phyloP scores from a whole-genome alignment of 257 asterid genomes.

The Plantago major region DNA sequence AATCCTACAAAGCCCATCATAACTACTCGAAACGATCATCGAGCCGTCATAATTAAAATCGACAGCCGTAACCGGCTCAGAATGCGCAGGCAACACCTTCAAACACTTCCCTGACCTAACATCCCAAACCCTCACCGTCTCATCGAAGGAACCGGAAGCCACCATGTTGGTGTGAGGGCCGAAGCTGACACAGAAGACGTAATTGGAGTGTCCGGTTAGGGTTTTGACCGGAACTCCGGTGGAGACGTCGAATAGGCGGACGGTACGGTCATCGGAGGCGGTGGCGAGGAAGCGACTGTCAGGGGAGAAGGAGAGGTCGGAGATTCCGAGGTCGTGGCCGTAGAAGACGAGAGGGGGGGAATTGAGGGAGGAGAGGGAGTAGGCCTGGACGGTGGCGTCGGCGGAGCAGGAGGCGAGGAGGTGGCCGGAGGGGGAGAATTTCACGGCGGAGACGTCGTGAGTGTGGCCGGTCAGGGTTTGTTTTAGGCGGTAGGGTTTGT shows the following conservation, averaged over 20 bases:
- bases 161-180: slow-evolving; percentile 83
- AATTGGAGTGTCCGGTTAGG: slow-evolving; percentile 80
- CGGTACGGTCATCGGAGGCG: slow-evolving; percentile 88
- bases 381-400: slow-evolving; percentile 75
- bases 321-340: slow-evolving; percentile 81
- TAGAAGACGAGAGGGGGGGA: slow-evolving; percentile 43
- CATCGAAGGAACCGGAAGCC: slow-evolving; percentile 85
- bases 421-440: slow-evolving; percentile 79
- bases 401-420: slow-evolving; percentile 78
- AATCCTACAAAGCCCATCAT: slow-evolving; percentile 93
- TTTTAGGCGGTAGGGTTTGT: slow-evolving; percentile 36
- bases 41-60: slow-evolving; percentile 78
- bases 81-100: slow-evolving; percentile 92
- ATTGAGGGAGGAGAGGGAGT: slow-evolving; percentile 45
- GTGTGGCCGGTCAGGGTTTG: slow-evolving; percentile 73
- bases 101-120: slow-evolving; percentile 84
- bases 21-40: slow-evolving; percentile 76
- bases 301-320: slow-evolving; percentile 82
- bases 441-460: slow-evolving; percentile 65
- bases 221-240: slow-evolving; percentile 79
- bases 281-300: slow-evolving; percentile 79
- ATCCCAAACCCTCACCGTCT: slow-evolving; percentile 94
- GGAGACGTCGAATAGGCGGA: slow-evolving; percentile 77
- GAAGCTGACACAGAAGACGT: slow-evolving; percentile 77
- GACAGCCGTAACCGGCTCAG: slow-evolving; percentile 91